Evolutionary conservation across 768 basidiomycete species (phyloP).

Genomic region (Lactarius hatsudake): DNA sequence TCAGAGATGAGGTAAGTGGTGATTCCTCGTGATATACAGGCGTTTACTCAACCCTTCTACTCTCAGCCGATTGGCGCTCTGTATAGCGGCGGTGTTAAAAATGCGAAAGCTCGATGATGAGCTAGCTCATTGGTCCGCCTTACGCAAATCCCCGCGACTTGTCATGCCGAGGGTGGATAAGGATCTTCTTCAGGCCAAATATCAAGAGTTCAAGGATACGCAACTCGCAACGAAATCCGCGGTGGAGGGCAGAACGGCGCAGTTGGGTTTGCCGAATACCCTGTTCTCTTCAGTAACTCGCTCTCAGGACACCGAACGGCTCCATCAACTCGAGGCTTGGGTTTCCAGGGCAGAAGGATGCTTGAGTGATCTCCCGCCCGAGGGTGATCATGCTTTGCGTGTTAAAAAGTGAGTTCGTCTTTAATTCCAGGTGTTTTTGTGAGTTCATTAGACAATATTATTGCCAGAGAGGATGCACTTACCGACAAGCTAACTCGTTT

Average conservation of each 20-base stretch:
- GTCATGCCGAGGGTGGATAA: slow-evolving; percentile 8
- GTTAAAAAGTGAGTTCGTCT: neutral
- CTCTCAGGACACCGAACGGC: neutral
- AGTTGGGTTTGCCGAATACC: neutral
- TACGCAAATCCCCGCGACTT: slow-evolving; percentile 15
- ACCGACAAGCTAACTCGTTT: slow-evolving; percentile 2
- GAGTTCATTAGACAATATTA: neutral
- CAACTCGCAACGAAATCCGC: neutral
- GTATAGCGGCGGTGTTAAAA: neutral
- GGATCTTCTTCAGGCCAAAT: slow-evolving; percentile 8
- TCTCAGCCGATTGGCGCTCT: slow-evolving; percentile 4
- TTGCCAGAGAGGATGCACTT: neutral
- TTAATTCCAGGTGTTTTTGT: neutral
- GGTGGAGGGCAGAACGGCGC: neutral
- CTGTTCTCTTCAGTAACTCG: slow-evolving; percentile 1
- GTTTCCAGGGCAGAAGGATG: slow-evolving; percentile 7
- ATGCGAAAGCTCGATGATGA: slow-evolving; percentile 12
- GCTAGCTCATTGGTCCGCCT: neutral
- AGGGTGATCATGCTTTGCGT: neutral
- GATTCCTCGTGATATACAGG: neutral
- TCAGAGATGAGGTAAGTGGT: slow-evolving; percentile 8
- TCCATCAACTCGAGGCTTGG: slow-evolving; percentile 10
- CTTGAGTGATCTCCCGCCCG: neutral
- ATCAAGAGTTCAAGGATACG: slow-evolving; percentile 2
- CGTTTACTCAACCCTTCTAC: slow-evolving; percentile 3